Base-by-base conservation (phyloP, 495 filamentous ascomycete genomes). In the Penicillium samsonianum region DNA sequence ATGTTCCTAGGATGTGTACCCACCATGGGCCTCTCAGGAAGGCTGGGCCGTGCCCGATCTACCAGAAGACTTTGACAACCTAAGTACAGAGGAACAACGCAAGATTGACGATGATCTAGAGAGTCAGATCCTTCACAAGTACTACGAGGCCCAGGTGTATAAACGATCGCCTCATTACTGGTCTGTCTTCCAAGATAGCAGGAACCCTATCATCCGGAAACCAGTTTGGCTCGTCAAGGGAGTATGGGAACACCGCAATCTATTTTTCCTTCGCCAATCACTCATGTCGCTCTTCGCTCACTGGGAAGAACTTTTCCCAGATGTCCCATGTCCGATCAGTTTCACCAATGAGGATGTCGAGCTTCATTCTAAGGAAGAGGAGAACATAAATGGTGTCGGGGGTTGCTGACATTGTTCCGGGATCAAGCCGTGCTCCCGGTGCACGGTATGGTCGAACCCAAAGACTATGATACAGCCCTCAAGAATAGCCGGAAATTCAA, bases 211-310 rank as follows among this genome's bases (percentile, higher is more conserved):
- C 35, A 38, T 71, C 33, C 49, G 55, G 19, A 71, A 74, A 53
- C 72, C 70, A 49, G 62, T 65, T 42, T 69, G 62, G 66, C 62
- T 74, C 2, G 62, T 70, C 31, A 68, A 22, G 31, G 64, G 67
- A 16, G 60, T 52, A 5, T 76, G 70, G 72, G 61, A 65, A 48
- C 68, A 64, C 31, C 50, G 57, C 7, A 67, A 74, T 65, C 53
- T 75, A 1, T 74, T 77, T 48, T 74, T 68, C 17, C 65, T 75
- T 33, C 68, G 73, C 17, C 31, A 71, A 17, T 55, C 73, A 16
- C 63, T 75, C 11, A 63, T 74, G 20, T 22, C 12, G 7, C 48
- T 75, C 2, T 49, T 47, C 0, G 53, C 50, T 2, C 22, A 65
- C 20, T 75, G 71, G 74, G 17, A 62, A n/a, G 55, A 71, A 14